A percentile compares a stretch with the other conserved stretches of the same genome.
These are phyloP conservation scores for Sanghuangporus weigelae DNA, from an alignment of 1,284 basidiomycete species.

Conservation along the genomic window DNA sequence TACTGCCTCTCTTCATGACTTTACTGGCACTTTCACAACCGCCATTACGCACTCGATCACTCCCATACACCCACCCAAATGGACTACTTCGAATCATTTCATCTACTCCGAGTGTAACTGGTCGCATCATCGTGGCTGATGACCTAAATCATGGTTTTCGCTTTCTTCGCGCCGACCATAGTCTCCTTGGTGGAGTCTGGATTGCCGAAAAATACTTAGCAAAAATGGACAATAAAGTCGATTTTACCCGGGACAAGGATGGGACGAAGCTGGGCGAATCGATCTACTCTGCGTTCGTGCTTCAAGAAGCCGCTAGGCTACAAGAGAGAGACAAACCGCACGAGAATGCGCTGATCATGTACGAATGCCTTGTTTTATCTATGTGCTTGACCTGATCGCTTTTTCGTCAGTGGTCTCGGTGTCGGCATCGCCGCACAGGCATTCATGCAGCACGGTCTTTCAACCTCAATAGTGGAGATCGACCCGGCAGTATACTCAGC, in stretches of 20 bases:
- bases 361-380: constrained; percentile 23
- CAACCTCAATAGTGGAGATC: constrained; percentile 77
- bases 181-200: constrained; percentile 87
- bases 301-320: constrained; percentile 80
- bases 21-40: constrained; percentile 9
- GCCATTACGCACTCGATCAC: background rate
- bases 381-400: background rate
- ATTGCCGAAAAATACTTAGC: constrained; percentile 43
- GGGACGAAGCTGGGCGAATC: constrained; percentile 63
- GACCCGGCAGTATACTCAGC: constrained; percentile 86
- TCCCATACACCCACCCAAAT: constrained; percentile 12
- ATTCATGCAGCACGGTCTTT: constrained; percentile 61
- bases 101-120: constrained; percentile 17
- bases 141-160: constrained; percentile 48
- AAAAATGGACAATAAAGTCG: constrained; percentile 35
- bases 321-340: constrained; percentile 34
- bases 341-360: constrained; percentile 70
- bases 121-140: constrained; percentile 18
- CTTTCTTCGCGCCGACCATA: constrained; percentile 84
- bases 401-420: constrained; percentile 68
- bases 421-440: constrained; percentile 75
- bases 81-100: constrained; percentile 16
- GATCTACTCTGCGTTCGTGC: constrained; percentile 77
- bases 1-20: constrained; percentile 1
- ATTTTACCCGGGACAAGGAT: constrained; percentile 43